Base-by-base conservation (phyloP, 2,329 filamentous ascomycete species). In the Trichoderma aggressivum region DNA sequence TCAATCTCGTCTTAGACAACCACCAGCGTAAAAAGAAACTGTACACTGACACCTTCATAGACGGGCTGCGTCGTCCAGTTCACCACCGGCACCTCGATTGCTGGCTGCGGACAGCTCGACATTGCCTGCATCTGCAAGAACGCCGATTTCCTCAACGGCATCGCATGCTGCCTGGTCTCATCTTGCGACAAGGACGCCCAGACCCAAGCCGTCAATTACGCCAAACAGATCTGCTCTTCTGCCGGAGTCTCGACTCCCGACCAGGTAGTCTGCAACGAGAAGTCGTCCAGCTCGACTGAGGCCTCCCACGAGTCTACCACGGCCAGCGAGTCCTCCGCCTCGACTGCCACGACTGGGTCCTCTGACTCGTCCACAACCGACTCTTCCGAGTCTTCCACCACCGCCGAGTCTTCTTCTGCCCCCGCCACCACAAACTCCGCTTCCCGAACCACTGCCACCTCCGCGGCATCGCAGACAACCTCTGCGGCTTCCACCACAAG, bases 41-140 rank as follows among this genome's bases (percentile, higher is more conserved):
- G 36, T 39, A 39, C 39, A 16, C 59, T 63, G 21, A 62, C 50
- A 30, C 50, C 43, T 21, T 7, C 36, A n/a, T 72, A 82, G 78
- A 77, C 76, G 73, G 67, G 71, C 7, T 83, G 81, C 73, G 77
- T 82, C 43, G 74, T 71, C 72, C 67, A 79, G 62, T 81, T 76
- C 76, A 80, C 80, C 30, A 75, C 73, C 28, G 80, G 79, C 56
- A 74, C 68, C 24, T 73, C 74, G 50, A 81, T 84, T 67, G 81
- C 77, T 64, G 81, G 79, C 74, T 84, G 83, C 77, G 75, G 75
- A 32, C 72, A 76, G 58, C 74, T 81, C 75, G 81, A 84, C 77
- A 76, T 82, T 71, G 76, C 74, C 67, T 84, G 83, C 76, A 78
- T 84, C 75, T 84, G 83, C 79, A 76, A 75, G 75, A 83, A 83